Base-by-base conservation (phyloP, 2,329 filamentous ascomycete species). In the Fusarium sp. region DNA sequence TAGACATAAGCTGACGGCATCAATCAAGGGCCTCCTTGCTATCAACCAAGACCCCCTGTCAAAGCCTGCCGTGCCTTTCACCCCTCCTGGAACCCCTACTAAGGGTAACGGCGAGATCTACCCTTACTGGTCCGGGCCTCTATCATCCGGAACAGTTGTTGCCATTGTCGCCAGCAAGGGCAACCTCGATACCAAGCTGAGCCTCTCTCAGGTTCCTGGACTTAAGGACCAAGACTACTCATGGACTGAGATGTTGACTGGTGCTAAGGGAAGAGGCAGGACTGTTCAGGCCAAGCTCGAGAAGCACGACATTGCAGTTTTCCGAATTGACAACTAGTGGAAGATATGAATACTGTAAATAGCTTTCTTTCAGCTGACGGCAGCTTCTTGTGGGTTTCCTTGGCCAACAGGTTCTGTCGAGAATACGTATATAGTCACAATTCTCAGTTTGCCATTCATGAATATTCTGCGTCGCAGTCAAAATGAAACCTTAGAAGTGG, bases 61-160 rank as follows among this genome's bases (percentile, higher is more conserved):
- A 25, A 65, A 65, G 61, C 61, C 61, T 46, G 61, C 61, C 22
- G 61, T 65, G 44, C 60, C 60, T 25, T 65, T 65, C 45, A 65
- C 61, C 7, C 60, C 61, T 7, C 22, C 61, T 22, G 54, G 54
- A n/a, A 58, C 60, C 6, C 61, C 61, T 20, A 13, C 61, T n/a
- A 65, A 65, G 20, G 61, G 24, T 2, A 58, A 27, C 40, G 10
- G n/a, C 30, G 61, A 65, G 45, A 65, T 65, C n/a, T 58, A 65
- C 40, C 60, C 60, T 25, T 65, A 65, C 61, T 65, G 61, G 61
- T 65, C 60, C 9, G 60, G 61, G 9, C 61, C 61, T 30, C 46
- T 65, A n/a, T 58, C 60, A 24, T 58, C 59, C 5, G 61, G 61
- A 40, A 65, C 61, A 5, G 61, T 65, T 12, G 60, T 65, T 11